Conservation (phyloP, 495 filamentous ascomycete species). For the Sporormia fimetaria region DNA sequence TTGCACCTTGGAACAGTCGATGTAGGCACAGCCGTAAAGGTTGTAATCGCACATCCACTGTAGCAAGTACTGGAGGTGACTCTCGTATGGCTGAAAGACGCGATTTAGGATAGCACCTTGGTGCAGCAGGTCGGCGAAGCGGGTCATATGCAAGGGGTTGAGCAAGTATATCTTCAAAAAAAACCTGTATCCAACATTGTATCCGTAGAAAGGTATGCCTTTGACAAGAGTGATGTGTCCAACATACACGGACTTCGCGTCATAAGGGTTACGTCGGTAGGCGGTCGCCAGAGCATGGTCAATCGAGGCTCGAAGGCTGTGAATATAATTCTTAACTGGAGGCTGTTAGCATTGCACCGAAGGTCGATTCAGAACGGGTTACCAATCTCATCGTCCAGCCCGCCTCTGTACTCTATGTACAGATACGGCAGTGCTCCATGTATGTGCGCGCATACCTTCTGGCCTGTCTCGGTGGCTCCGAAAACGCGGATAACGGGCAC, state of each 20-base stretch:
- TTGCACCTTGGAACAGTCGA: conserved; percentile 53
- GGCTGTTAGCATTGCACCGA: not conserved
- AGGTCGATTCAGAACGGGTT: not conserved
- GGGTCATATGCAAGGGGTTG: conserved; percentile 68
- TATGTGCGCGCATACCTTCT: conserved; percentile 92
- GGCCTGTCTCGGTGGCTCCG: conserved; percentile 86
- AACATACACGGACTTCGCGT: conserved; percentile 60
- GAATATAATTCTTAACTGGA: conserved; percentile 58
- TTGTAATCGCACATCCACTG: conserved; percentile 99
- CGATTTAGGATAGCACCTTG: conserved; percentile 77
- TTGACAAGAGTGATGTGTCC: conserved; percentile 86
- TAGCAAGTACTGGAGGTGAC: conserved; percentile 77
- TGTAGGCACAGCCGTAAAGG: conserved; percentile 81
- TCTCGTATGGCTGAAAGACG: conserved; percentile 82
- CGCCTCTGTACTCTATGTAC: conserved; percentile 74
- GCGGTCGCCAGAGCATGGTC: conserved; percentile 74
- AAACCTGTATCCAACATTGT: conserved; percentile 79
- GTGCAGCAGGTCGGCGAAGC: conserved; percentile 71
- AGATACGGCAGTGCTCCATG: conserved; percentile 94
- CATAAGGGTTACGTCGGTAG: conserved; percentile 62
- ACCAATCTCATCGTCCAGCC: conserved; percentile 56
- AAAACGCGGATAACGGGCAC: conserved; percentile 87
- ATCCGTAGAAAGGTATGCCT: conserved; percentile 91
- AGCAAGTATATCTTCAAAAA: conserved; percentile 92
- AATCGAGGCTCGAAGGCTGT: conserved; percentile 63